phyloP scores from a whole-genome alignment of 345 rosid species.

The Heritiera littoralis region DNA sequence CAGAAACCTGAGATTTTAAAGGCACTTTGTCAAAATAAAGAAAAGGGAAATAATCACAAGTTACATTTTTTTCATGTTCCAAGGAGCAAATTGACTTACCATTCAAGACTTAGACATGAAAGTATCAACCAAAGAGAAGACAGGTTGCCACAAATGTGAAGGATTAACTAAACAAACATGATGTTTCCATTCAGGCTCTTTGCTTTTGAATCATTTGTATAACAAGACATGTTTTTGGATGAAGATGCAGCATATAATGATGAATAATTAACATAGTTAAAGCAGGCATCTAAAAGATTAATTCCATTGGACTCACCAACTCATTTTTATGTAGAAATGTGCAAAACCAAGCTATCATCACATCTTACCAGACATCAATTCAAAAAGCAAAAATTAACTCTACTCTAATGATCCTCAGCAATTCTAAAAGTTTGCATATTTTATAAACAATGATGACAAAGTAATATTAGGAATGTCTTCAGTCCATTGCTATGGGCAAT shows the following conservation, averaged over 20 bases:
- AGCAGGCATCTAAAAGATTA: background rate
- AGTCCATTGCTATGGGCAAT: background rate
- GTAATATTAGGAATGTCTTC: background rate
- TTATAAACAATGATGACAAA: background rate
- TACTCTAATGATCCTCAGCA: background rate
- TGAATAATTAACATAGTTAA: background rate
- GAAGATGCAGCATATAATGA: background rate
- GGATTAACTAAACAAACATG: conserved; percentile 6
- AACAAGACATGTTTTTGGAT: background rate
- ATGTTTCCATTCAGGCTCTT: background rate
- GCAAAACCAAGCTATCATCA: background rate
- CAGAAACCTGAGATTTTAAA: background rate
- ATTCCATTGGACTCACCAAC: background rate
- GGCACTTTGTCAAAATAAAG: background rate
- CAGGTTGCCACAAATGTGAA: background rate
- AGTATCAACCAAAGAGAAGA: background rate
- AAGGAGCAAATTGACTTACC: background rate
- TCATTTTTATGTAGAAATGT: background rate
- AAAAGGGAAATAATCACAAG: background rate
- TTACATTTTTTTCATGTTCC: background rate
- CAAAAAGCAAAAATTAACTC: background rate
- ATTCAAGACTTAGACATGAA: background rate
- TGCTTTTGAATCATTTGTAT: background rate
- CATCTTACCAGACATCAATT: background rate
- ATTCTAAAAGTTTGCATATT: background rate